Evolutionary conservation across 106 monocot genomes (phyloP), one percentile per base, ranked within the genome.

Genomic region (Allium sativum): DNA sequence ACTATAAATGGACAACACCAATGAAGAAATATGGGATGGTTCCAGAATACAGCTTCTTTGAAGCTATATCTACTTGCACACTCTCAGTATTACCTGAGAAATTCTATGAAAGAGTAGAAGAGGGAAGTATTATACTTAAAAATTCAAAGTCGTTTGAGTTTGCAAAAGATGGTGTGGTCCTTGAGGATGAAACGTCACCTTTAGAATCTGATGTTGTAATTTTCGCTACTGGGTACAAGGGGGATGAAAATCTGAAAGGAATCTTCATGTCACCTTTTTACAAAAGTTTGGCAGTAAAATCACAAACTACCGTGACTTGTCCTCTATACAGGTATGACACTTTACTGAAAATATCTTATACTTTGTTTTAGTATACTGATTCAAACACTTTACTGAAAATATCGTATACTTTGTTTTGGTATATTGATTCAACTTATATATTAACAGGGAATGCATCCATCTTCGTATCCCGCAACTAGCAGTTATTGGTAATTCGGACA

Each of bases 391-490:
- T 59, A 59, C 9, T 15, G n/a, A 10, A 59, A 59, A 15, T 9
- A 59, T 31, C 5, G 31, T 31, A 0, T 31, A 31, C 31, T 3
- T 3, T 31, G 31, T 31, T 31, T n/a, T 42, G 3, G 12, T 3
- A 31, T 31, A 31, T 31, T 31, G 31, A 12, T 12, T 12, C 41
- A 0, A n/a, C n/a, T n/a, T n/a, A n/a, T n/a, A n/a, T n/a, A n/a
- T n/a, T 12, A 7, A 18, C 71, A 90, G 82, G 77, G 82, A 83
- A 22, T 76, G 74, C 73, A 76, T 92, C 21, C 86, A 86, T 47
- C 86, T 86, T 9, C 45, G 70, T n/a, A 83, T 92, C 9, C 83
- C 86, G 7, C 86, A 86, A 55, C 55, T 92, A 52, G 86, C 91
- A 7, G 66, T 92, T 16, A 40, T 92, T 12, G 91, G 91, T 0